A percentile compares a stretch with the other conserved stretches of the same genome.
phyloP scores from a whole-genome alignment of 345 rosid genomes.

The Hibiscus tridactylites region DNA sequence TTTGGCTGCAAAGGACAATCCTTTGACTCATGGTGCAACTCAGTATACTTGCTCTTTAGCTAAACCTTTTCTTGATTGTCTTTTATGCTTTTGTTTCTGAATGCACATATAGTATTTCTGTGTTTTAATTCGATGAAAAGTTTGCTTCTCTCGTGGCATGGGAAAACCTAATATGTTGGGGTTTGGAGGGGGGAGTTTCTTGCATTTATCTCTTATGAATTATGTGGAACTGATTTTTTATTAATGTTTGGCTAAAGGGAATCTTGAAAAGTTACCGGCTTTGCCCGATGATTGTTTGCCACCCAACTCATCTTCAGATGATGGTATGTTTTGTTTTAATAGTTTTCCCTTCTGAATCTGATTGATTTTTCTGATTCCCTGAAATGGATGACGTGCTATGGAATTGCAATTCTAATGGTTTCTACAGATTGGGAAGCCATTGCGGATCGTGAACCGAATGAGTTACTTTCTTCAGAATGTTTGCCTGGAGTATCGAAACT shows the following conservation, averaged over 20 bases:
- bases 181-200: background rate
- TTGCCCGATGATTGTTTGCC: conserved; percentile 14
- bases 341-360: background rate
- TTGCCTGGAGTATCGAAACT: conserved; percentile 57
- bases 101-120: background rate
- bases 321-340: conserved; percentile 29
- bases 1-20: conserved; percentile 7
- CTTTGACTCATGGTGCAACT: conserved; percentile 26
- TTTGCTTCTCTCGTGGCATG: background rate
- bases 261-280: conserved; percentile 19
- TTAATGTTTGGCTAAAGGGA: conserved; percentile 18
- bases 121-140: background rate
- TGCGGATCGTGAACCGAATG: conserved; percentile 58
- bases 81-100: background rate
- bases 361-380: background rate
- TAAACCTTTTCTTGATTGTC: background rate
- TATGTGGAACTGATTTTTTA: background rate
- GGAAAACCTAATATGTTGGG: background rate
- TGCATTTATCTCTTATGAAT: background rate
- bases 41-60: background rate
- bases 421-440: conserved; percentile 83
- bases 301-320: conserved; percentile 45
- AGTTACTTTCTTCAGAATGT: conserved; percentile 42
- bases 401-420: background rate
- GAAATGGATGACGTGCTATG: background rate